Evolutionary conservation across 306 rosid genomes (phyloP), one percentile per base, ranked within the genome.

Genomic region (Castanospermum australe): DNA sequence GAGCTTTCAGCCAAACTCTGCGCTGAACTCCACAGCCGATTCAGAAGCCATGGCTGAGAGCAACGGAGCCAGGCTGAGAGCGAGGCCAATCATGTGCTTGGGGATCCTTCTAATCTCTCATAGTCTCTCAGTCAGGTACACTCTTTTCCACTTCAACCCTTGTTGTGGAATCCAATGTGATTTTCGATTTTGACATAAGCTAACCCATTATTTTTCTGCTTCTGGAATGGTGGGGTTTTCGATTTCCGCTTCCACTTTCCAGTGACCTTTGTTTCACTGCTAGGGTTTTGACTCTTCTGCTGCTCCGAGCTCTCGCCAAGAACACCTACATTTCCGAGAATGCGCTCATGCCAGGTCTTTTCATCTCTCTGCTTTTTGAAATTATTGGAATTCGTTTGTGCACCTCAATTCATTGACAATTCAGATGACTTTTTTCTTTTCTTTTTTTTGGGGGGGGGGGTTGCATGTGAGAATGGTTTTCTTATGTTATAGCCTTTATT

Each of bases 261-360:
- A 88, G 95, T 21, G 76, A 85, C 50, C 66, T 88, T 79, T 85
- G 90, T 76, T 79, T 86, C 73, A 22, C 74, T 8, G 90, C 95
- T 38, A 92, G 90, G 51, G 84, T 83, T 71, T 18, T 90, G 78
- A 87, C 91, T 47, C 87, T 90, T 24, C 50, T 90, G 55, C 87
- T 90, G 56, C 85, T 90, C 5, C 95, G 92, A 14, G 65, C 87
- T 68, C 88, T 88, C 50, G 87, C 93, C 67, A 90, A 88, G 89
- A 88, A 85, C 87, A 88, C 93, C 60, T 90, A 90, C 86, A 85
- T 90, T 38, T 90, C 95, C 33, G 95, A 90, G 77, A 90, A 90
- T 70, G 91, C 95, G 35, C 92, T 90, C 50, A 89, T 88, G 92
- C 92, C 92, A 70, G 95, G 92, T 90, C 51, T 18, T 5, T 67